Base-by-base conservation (phyloP, 257 asterid genomes). In the Ocimum tenuiflorum region DNA sequence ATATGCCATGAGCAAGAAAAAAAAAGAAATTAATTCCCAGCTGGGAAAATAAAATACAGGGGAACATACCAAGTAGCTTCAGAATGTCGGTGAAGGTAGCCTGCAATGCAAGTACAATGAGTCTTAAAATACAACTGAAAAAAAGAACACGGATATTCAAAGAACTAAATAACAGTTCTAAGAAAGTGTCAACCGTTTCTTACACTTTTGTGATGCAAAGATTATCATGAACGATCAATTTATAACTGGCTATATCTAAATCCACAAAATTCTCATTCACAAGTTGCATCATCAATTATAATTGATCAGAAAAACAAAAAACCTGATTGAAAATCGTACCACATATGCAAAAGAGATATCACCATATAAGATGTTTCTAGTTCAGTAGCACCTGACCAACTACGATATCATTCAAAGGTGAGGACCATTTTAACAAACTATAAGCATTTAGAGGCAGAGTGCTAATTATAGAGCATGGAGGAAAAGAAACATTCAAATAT, bases 1-100 rank as follows among this genome's bases (percentile, higher is more conserved):
- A 63, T 0, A 47, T 18, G 41, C 15, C 4, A 36, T 8, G 3
- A 14, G 18, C 27, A 35, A 18, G 17, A 42, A 23, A 59, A 53
- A 33, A 14, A 49, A 39, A 1, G 0, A n/a, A 38, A 36, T n/a
- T 56, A 17, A 9, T 48, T 7, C 1, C 35, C 53, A 8, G 23
- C 33, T 24, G n/a, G 19, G 35, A 50, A 17, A 63, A 46, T 19
- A 46, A 52, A 66, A 17, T 14, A 13, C 9, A 29, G 3, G 31
- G 63, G 45, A 45, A 36, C 87, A 68, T 80, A 92, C 99, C 85
- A 19, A 92, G 97, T 63, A 81, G 77, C 87, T 89, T 89, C 82
- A 89, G 80, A 75, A 92, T 90, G 83, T 90, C 97, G 7, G 95
- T 88, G 83, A 89, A 90, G 70, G 99, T 90, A 49, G 96, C 96